A percentile compares a stretch with the other conserved stretches of the same genome.
Conservation (phyloP, 2,329 filamentous ascomycete genomes). For the Alternaria angustiovoidea region DNA sequence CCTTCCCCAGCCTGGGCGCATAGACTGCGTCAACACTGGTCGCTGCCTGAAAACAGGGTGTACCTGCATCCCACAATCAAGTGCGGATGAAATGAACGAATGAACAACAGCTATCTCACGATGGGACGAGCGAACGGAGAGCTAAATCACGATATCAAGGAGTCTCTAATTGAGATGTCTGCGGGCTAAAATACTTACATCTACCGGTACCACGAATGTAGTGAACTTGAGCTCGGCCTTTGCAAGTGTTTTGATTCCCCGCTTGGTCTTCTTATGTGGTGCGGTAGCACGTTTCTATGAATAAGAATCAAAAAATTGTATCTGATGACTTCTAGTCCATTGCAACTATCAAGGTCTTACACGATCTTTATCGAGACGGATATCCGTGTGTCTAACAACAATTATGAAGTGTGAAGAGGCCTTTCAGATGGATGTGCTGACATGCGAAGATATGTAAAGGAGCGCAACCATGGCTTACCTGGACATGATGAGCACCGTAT, state of each 20-base stretch:
- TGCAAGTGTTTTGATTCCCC: slow-evolving; percentile 12
- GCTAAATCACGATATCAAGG: slow-evolving; percentile 17
- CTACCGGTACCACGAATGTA: slow-evolving; percentile 17
- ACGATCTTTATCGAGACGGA: background rate
- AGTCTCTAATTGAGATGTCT: slow-evolving; percentile 23
- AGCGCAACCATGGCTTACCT: background rate
- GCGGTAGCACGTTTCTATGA: slow-evolving; percentile 1
- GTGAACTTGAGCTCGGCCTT: slow-evolving; percentile 15
- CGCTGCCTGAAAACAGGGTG: slow-evolving; percentile 24
- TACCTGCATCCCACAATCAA: slow-evolving; percentile 19
- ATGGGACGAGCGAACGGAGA: slow-evolving; percentile 15
- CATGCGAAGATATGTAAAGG: background rate
- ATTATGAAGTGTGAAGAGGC: background rate
- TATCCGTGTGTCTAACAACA: background rate
- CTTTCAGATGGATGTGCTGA: background rate
- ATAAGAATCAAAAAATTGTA: slow-evolving; percentile 8
- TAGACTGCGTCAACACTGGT: slow-evolving; percentile 40
- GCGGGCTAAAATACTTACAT: slow-evolving; percentile 19
- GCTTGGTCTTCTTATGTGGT: background rate
- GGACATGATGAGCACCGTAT: background rate
- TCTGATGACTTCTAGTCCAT: background rate
- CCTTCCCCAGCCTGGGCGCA: slow-evolving; percentile 63
- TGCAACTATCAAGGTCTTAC: background rate
- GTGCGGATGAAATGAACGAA: slow-evolving; percentile 28
- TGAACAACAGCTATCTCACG: slow-evolving; percentile 32